Evolutionary conservation across 2,329 filamentous ascomycete genomes (phyloP), one percentile per base, ranked within the genome.

Genomic region (Microascus cirrosus): DNA sequence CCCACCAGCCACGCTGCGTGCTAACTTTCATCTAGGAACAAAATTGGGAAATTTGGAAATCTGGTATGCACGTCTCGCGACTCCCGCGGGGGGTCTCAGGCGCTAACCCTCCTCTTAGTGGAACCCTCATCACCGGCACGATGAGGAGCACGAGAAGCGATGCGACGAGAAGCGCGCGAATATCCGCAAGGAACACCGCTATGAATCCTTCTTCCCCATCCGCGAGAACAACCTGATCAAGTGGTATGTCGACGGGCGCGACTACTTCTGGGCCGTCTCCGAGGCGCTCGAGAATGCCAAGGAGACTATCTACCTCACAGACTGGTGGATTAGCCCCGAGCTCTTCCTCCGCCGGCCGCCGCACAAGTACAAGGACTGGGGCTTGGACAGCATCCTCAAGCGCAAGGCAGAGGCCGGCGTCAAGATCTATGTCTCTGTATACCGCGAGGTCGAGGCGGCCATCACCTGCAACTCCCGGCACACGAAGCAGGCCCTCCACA

Each of bases 241-340:
- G 75, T 99, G 93, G 92, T 97, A 96, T 72, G 90, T 97, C 12
- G 94, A 97, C 68, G 94, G 91, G 2, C 80, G 91, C 61, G 89
- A 97, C 73, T 99, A 99, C 71, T 95, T 94, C 70, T 96, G 91
- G 86, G 83, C 94, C 20, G 91, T 99, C 12, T 95, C 91, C 0
- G 84, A 86, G 36, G 93, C 92, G 0, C 78, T 97, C n/a, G 92
- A 97, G 62, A 80, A 85, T 60, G 94, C 94, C 42, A 88, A 88
- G 66, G 93, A 97, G 72, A 87, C 87, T 53, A 96, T 99, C 64
- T 99, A 97, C 71, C 95, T 99, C 63, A 87, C 80, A 60, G 94
- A 97, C 67, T 99, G 93, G 94, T 97, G 94, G 94, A 76, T 97
- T 15, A 95, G 89, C 3, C 94, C 90, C 0, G 89, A 94, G 71